These are phyloP conservation scores for Scheffersomyces lignosus DNA, from an alignment of 805 yeast species.

Conservation along the genomic window DNA sequence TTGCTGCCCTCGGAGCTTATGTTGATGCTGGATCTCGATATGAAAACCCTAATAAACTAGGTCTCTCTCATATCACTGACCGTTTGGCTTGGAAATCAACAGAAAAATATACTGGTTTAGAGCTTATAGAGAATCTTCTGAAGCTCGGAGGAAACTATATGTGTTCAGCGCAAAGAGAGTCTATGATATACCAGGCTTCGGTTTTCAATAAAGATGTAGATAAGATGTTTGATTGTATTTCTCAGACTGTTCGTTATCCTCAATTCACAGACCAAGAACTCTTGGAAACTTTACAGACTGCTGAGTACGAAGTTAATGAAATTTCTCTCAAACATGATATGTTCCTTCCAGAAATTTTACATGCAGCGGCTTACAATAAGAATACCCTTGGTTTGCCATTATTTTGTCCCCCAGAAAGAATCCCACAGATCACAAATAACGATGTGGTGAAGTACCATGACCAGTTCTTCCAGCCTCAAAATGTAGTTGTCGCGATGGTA, in stretches of 20 bases:
- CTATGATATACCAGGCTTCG: slow-evolving; percentile 90
- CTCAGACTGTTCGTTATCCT: slow-evolving; percentile 80
- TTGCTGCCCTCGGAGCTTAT: slow-evolving; percentile 86
- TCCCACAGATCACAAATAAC: slow-evolving; percentile 53
- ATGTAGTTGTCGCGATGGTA: slow-evolving; percentile 81
- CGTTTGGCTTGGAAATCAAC: slow-evolving; percentile 83
- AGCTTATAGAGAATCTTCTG: slow-evolving; percentile 76
- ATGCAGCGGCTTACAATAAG: slow-evolving; percentile 71
- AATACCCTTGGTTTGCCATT: slow-evolving; percentile 85
- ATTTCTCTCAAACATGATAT: slow-evolving; percentile 81
- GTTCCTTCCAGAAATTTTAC: slow-evolving; percentile 86
- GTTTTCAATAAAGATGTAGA: slow-evolving; percentile 86
- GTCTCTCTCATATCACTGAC: slow-evolving; percentile 82
- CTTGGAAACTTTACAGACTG: slow-evolving; percentile 67
- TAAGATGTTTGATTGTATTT: slow-evolving; percentile 69
- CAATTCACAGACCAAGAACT: slow-evolving; percentile 66
- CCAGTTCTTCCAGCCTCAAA: slow-evolving; percentile 72
- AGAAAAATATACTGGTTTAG: slow-evolving; percentile 52
- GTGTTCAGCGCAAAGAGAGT: slow-evolving; percentile 89
- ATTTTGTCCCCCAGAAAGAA: slow-evolving; percentile 71
- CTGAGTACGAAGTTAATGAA: slow-evolving; percentile 80
- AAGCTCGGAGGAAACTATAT: slow-evolving; percentile 90
- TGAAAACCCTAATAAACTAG: slow-evolving; percentile 60
- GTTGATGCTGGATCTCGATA: slow-evolving; percentile 88
- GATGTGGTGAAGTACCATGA: slow-evolving; percentile 61